A percentile compares a stretch with the other conserved stretches of the same genome.
Evolutionary conservation across 169 alveolate species (phyloP).

Genomic region (Eimeria falciformis): DNA sequence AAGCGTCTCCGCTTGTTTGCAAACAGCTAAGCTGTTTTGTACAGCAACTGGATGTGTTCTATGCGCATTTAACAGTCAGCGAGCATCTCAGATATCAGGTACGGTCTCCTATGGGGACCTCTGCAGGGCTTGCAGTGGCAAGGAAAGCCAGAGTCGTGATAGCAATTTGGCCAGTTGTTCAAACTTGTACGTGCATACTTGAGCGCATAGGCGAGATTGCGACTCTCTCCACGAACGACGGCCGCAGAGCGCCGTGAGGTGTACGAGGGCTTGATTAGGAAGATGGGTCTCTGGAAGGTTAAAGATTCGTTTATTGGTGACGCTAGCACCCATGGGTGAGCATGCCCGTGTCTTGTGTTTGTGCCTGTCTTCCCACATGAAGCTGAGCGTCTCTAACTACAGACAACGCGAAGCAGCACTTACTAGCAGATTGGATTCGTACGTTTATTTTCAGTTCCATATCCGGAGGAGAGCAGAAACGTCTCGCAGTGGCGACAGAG

Average conservation of each 20-base stretch:
- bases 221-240: too few species aligned
- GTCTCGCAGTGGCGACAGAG: slow-evolving; percentile 84
- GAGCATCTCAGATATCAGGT: slow-evolving; percentile 79
- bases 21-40: slow-evolving; percentile 85
- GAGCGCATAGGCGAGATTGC: too few species aligned
- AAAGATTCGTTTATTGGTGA: neutral
- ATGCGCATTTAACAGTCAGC: slow-evolving; percentile 85
- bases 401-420: neutral
- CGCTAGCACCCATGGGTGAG: too few species aligned
- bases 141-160: neutral
- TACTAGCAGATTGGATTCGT: too few species aligned
- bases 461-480: slow-evolving; percentile 87
- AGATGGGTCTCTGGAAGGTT: neutral
- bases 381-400: too few species aligned
- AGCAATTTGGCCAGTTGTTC: neutral
- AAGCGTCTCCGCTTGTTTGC: slow-evolving; percentile 57
- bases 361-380: too few species aligned
- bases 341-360: too few species aligned
- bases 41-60: slow-evolving; percentile 88
- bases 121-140: neutral
- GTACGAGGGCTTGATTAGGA: neutral
- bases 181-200: too few species aligned
- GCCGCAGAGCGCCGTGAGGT: too few species aligned
- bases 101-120: neutral
- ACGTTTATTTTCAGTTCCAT: slow-evolving; percentile 81